Evolutionary conservation across 129 eudicot species (phyloP).

Genomic region (Lactuca sativa): DNA sequence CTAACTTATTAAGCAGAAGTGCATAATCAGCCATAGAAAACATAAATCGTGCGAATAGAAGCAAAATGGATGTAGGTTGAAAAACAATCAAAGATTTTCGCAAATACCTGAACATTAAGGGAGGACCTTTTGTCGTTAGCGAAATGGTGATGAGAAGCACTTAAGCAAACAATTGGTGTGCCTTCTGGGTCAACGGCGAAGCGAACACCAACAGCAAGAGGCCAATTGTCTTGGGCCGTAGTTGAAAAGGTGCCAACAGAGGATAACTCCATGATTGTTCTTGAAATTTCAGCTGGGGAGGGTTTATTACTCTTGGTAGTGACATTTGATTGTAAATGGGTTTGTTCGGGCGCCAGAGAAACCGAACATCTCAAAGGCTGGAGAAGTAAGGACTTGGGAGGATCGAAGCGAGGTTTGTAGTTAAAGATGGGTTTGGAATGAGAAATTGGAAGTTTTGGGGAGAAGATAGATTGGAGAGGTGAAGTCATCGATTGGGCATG

Average conservation of each 20-base stretch:
- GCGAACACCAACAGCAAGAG: slow-evolving; percentile 72
- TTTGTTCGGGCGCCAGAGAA: slow-evolving; percentile 46
- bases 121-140: slow-evolving; percentile 39
- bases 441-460: slow-evolving; percentile 20
- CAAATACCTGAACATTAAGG: slow-evolving; percentile 79
- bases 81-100: background rate
- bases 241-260: slow-evolving; percentile 72
- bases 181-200: slow-evolving; percentile 77
- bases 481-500: slow-evolving; percentile 33
- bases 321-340: slow-evolving; percentile 19
- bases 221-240: slow-evolving; percentile 45
- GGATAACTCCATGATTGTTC: slow-evolving; percentile 77
- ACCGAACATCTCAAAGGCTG: slow-evolving; percentile 47
- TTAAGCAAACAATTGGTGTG: slow-evolving; percentile 61
- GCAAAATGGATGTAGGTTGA: background rate
- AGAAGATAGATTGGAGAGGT: slow-evolving; percentile 22
- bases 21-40: background rate
- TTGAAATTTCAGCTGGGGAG: slow-evolving; percentile 71
- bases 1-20: slow-evolving; percentile 40
- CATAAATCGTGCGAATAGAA: no score
- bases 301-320: slow-evolving; percentile 39
- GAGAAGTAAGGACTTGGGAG: slow-evolving; percentile 17
- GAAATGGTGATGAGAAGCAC: slow-evolving; percentile 28
- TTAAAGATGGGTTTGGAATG: slow-evolving; percentile 20
- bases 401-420: slow-evolving; percentile 7